A percentile compares a stretch with the other conserved stretches of the same genome.
Conservation (phyloP, 352 stramenopile species). For the Globisporangium middletonii region DNA sequence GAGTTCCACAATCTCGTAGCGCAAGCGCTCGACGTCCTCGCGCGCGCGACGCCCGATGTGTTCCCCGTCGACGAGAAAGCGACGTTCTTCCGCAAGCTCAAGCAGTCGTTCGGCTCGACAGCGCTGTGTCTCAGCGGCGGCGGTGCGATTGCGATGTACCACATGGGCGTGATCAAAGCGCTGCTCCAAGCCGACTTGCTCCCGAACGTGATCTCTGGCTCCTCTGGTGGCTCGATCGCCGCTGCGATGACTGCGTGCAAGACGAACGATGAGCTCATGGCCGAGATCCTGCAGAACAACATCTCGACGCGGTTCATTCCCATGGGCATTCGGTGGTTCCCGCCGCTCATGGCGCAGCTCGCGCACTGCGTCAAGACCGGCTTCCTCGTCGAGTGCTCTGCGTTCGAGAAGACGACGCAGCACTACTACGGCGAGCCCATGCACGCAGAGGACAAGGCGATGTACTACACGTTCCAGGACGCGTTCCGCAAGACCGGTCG, state of each 20-base stretch:
- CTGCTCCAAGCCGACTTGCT: constrained; percentile 83
- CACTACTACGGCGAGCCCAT: constrained; percentile 88
- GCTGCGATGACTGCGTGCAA: constrained; percentile 84
- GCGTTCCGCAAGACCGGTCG: constrained; percentile 90
- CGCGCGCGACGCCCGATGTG: constrained; percentile 15
- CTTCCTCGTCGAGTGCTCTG: constrained; percentile 83
- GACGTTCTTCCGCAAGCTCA: constrained; percentile 48
- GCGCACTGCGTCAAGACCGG: constrained; percentile 84
- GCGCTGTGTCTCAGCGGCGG: constrained; percentile 90
- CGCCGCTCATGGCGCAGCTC: constrained; percentile 78
- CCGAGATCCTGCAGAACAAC: constrained; percentile 39
- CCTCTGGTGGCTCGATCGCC: constrained; percentile 88
- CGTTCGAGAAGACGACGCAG: constrained; percentile 81
- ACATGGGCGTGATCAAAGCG: constrained; percentile 89
- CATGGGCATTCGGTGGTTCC: constrained; percentile 70
- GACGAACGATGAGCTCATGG: constrained; percentile 73
- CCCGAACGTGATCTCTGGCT: constrained; percentile 92
- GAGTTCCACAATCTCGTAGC: constrained; percentile 44
- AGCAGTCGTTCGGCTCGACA: constrained; percentile 85
- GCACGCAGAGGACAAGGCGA: constrained; percentile 30
- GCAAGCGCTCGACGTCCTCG: constrained; percentile 36
- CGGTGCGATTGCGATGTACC: constrained; percentile 92
- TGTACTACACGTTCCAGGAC: constrained; percentile 92
- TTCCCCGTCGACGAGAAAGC: constrained; percentile 42
- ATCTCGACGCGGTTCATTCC: constrained; percentile 55